These are phyloP conservation scores for Sequoiadendron giganteum DNA, from an alignment of 75 land plant genomes.

Conservation along the genomic window DNA sequence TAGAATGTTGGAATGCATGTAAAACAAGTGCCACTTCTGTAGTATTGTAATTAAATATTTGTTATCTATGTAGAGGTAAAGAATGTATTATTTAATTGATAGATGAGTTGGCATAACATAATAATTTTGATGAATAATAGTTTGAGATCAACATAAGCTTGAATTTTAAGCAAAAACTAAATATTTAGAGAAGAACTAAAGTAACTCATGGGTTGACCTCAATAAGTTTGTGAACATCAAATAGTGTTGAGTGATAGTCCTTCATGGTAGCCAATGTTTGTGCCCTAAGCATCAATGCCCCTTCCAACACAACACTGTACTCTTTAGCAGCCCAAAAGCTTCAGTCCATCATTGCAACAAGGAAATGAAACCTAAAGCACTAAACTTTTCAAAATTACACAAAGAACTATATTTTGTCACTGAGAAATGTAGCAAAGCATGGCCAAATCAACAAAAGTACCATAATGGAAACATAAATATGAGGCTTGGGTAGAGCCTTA, in stretches of 20 bases:
- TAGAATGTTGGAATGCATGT: too few relatives aligned
- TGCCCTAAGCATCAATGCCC: slow-evolving; percentile 97
- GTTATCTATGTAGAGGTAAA: too few relatives aligned
- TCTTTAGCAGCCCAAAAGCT: slow-evolving; percentile 79
- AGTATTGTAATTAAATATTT: too few relatives aligned
- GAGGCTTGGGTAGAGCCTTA: not conserved
- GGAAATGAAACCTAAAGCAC: not conserved
- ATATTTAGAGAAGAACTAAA: slow-evolving; percentile 26
- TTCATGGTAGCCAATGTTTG: slow-evolving; percentile 91
- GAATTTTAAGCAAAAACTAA: slow-evolving; percentile 5
- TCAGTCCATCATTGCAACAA: not conserved
- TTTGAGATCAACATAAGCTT: not conserved
- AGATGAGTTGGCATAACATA: too few relatives aligned
- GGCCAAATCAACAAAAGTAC: not conserved
- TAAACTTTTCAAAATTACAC: not conserved
- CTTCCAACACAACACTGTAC: slow-evolving; percentile 92
- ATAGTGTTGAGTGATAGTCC: slow-evolving; percentile 93
- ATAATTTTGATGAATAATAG: too few relatives aligned
- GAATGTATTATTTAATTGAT: too few relatives aligned
- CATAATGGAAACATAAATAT: not conserved
- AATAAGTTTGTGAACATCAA: slow-evolving; percentile 90
- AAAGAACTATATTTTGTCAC: not conserved
- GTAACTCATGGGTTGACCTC: slow-evolving; percentile 76
- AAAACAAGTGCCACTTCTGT: too few relatives aligned
- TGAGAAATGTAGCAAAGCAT: not conserved